Base-by-base conservation (phyloP, 1,139 yeast genomes). In the Petasospora fabianii region DNA sequence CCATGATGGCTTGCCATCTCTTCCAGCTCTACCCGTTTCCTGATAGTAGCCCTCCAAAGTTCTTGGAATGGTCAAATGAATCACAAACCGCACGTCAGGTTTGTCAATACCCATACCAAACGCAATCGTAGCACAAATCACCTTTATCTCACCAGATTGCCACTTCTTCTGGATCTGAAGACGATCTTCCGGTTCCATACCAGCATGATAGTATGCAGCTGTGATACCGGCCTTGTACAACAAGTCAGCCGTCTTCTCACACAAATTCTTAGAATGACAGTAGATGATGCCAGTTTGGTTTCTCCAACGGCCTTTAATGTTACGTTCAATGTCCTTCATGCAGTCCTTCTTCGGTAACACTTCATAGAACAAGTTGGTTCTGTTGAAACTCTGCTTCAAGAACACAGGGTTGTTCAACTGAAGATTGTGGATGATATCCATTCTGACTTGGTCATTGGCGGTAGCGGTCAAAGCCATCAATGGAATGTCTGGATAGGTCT, bases 91-190 rank as follows among this genome's bases (percentile, higher is more conserved):
- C 8, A 92, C 98, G 61, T 92, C 95, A 0, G 97, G 87, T 59
- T 92, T 92, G 64, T 92, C 98, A 44, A 92, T 92, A 38, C 98
- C 98, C 97, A 92, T 92, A 24, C 98, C 98, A 69, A 92, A 92
- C 0, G 97, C 98, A 50, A 92, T 86, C 0, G 98, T 92, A 0
- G 98, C 98, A 64, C 97, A 92, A 10, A 92, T 87, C 1, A 88
- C 80, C 54, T 80, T 84, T 15, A 81, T 64, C 18, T 64, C 59
- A 42, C 84, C 84, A 2, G 66, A 60, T 59, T 94, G 98, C 99
- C 99, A 94, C 33, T 67, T 70, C 20, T 66, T 67, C 60, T 94
- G 98, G 16, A 87, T 77, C 5, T 62, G 54, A 15, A 77, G 66
- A 44, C 97, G 68, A 28, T 82, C 90, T 14, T 83, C 85, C 0